A percentile compares a stretch with the other conserved stretches of the same genome.
Evolutionary conservation across 148 eudicot genomes (phyloP).

Genomic region (Pouteria glomerata): DNA sequence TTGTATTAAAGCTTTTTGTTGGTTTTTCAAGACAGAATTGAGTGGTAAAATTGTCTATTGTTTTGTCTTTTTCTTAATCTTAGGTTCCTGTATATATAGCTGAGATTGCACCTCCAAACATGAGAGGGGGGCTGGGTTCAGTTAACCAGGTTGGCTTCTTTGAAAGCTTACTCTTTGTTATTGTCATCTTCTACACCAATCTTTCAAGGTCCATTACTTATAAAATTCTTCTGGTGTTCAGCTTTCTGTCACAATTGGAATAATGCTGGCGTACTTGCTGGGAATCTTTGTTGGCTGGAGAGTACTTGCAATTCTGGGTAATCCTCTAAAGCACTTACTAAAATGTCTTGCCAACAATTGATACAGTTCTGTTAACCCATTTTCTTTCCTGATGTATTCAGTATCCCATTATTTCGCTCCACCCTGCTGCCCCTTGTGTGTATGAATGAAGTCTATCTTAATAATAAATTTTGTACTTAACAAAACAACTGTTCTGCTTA

Average conservation of each 20-base stretch:
- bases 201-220: no score
- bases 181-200: background rate
- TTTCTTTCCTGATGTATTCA: background rate
- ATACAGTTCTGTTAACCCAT: background rate
- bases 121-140: conserved; percentile 91
- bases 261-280: conserved; percentile 82
- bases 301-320: conserved; percentile 81
- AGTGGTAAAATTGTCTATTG: background rate
- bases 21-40: background rate
- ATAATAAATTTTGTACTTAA: background rate
- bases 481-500: background rate
- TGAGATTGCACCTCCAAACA: conserved; percentile 87
- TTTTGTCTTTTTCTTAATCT: background rate
- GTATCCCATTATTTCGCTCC: background rate
- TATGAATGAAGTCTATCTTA: background rate
- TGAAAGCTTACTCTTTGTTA: background rate
- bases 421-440: no score
- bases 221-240: conserved; percentile 16
- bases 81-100: conserved; percentile 99
- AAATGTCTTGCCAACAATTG: background rate
- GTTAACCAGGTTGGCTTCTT: conserved; percentile 71
- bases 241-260: conserved; percentile 95
- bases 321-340: conserved; percentile 3
- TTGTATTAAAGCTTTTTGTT: conserved; percentile 5
- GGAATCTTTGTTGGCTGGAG: conserved; percentile 92